These are phyloP conservation scores for Xylaria sp. DNA, from an alignment of 2,329 filamentous ascomycete genomes.

Conservation along the genomic window DNA sequence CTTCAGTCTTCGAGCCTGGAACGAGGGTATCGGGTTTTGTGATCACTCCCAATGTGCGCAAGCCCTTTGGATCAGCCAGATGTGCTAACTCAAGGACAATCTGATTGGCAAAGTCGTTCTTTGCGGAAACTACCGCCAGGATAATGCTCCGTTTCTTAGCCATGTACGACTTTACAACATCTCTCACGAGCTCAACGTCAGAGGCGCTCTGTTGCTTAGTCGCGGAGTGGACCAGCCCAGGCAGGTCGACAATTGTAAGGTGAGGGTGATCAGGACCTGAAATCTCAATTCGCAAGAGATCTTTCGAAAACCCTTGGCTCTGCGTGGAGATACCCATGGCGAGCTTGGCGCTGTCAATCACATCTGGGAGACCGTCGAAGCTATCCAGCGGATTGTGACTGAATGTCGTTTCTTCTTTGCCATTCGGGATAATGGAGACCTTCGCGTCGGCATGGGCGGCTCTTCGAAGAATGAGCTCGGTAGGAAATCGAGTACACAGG, in stretches of 20 bases:
- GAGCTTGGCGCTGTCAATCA: neutral
- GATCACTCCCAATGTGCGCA: slow-evolving; percentile 45
- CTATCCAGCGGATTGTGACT: slow-evolving; percentile 24
- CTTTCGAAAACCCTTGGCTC: neutral
- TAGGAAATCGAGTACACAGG: slow-evolving; percentile 58
- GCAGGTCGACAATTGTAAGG: neutral
- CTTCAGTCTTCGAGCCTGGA: slow-evolving; percentile 37
- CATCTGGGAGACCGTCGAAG: slow-evolving; percentile 21
- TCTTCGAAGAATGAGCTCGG: slow-evolving; percentile 54
- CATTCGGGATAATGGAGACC: slow-evolving; percentile 36
- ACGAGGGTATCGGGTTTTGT: slow-evolving; percentile 43
- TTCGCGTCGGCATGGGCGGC: slow-evolving; percentile 31
- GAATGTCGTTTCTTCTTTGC: slow-evolving; percentile 22
- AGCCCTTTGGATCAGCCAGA: slow-evolving; percentile 28
- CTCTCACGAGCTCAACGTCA: slow-evolving; percentile 41
- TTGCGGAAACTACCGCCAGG: slow-evolving; percentile 52
- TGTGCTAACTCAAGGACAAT: slow-evolving; percentile 48
- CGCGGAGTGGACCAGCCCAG: neutral
- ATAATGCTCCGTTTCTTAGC: slow-evolving; percentile 51
- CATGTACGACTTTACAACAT: slow-evolving; percentile 53
- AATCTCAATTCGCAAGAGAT: neutral
- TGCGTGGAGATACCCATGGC: neutral
- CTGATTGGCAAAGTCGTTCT: slow-evolving; percentile 55
- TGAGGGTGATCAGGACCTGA: neutral
- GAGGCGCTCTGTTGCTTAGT: slow-evolving; percentile 32